Evolutionary conservation across 2,329 filamentous ascomycete genomes (phyloP), one percentile per base, ranked within the genome.

Genomic region (Biscogniauxia marginata): DNA sequence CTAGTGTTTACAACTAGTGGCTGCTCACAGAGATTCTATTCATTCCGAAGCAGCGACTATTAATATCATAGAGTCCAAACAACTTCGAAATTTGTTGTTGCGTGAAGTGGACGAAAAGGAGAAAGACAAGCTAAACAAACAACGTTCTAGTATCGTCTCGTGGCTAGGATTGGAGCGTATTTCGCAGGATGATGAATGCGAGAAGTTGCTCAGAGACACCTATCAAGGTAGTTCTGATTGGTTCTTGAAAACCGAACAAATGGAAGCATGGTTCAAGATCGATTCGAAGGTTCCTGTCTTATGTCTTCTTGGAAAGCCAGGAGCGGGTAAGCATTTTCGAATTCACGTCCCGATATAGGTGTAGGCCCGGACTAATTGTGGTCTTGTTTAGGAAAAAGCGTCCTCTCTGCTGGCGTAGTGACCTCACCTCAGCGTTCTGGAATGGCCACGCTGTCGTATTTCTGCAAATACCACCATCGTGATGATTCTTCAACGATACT

Each of bases 271-370:
- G 53, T 8, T 20, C 13, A 39, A 55, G 11, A 46, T n/a, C 3
- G 43, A 50, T 23, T 50, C 48, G 3, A 47, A 23, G 23, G 8
- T 46, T 8, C 22, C 53, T 8, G 24, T 47, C 2, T 18, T 55
- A 3, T 55, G 53, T 47, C 48, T 55, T 24, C 43, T 50, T n/a
- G 53, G 53, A 18, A 55, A 55, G n/a, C 53, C 53, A 16, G 53
- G 53, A 19, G 39, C 53, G 21, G 53, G 53, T 8, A 54, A 49
- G 46, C 5, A 4, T 9, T 20, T 30, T 7, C 18, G 7, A 21
- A 21, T 30, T 25, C 11, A 49, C n/a, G n/a, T n/a, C n/a, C n/a
- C n/a, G n/a, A n/a, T n/a, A n/a, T n/a, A n/a, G n/a, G n/a, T n/a
- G n/a, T n/a, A n/a, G n/a, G n/a, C n/a, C n/a, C n/a, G n/a, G n/a